Conservation (phyloP, 768 basidiomycete species). For the Mycena vitilis region DNA sequence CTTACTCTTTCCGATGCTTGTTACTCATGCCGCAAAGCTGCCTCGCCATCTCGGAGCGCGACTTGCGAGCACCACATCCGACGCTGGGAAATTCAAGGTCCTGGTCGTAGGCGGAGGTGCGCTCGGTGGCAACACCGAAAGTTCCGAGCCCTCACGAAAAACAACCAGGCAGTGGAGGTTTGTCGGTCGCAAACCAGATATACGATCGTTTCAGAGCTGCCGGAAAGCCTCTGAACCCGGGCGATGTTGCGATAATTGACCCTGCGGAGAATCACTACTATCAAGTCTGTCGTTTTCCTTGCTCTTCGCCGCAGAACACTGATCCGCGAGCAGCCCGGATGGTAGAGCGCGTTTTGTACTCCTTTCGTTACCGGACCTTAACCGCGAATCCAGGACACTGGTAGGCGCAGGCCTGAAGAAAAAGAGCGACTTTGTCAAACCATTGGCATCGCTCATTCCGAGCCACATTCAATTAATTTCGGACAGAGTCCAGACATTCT, state of each 20-base stretch:
- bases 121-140: slow-evolving; percentile 36
- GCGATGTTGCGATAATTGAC: slow-evolving; percentile 91
- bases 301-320: background rate
- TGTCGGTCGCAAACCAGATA: slow-evolving; percentile 89
- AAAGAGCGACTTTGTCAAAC: slow-evolving; percentile 76
- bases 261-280: slow-evolving; percentile 87
- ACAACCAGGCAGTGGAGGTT: slow-evolving; percentile 77
- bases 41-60: slow-evolving; percentile 26
- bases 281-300: slow-evolving; percentile 51
- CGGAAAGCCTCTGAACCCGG: slow-evolving; percentile 72
- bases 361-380: slow-evolving; percentile 7
- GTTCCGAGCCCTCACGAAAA: background rate
- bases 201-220: slow-evolving; percentile 81
- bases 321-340: slow-evolving; percentile 76
- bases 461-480: slow-evolving; percentile 75
- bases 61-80: slow-evolving; percentile 38
- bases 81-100: slow-evolving; percentile 78
- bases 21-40: slow-evolving; percentile 23
- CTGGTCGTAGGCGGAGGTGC: slow-evolving; percentile 89
- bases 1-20: slow-evolving; percentile 23
- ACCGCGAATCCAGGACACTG: slow-evolving; percentile 72
- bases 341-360: slow-evolving; percentile 57
- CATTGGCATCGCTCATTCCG: slow-evolving; percentile 79
- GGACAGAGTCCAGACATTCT: slow-evolving; percentile 79
- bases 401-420: slow-evolving; percentile 87